Conservation (phyloP, 352 stramenopile species). For the Phytopythium montanum region DNA sequence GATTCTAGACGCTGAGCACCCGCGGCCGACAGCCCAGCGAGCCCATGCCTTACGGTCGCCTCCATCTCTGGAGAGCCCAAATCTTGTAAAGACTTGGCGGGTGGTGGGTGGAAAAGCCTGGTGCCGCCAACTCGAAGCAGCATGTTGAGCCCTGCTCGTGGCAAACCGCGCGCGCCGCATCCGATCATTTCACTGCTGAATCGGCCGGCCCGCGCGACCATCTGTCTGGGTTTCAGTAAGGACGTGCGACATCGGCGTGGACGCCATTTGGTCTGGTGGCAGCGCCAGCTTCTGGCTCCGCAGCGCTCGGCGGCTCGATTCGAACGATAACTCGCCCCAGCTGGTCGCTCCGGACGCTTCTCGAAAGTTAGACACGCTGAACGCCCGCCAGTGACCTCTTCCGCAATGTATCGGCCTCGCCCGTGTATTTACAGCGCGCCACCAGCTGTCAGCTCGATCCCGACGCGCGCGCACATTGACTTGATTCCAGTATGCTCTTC, state of each 20-base stretch:
- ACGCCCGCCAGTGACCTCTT: too few relatives aligned
- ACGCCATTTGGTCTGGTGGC: neutral
- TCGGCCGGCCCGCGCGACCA: too few relatives aligned
- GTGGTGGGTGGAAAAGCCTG: too few relatives aligned
- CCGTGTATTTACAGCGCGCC: too few relatives aligned
- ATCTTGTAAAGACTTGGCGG: neutral
- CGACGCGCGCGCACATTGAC: neutral
- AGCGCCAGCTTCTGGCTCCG: neutral
- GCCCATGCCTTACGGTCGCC: neutral
- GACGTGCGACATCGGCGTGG: neutral
- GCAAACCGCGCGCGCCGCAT: too few relatives aligned
- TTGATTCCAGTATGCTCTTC: neutral
- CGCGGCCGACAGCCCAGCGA: too few relatives aligned
- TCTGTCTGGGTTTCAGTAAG: neutral
- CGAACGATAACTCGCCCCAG: neutral
- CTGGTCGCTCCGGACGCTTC: neutral
- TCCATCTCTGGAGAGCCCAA: too few relatives aligned
- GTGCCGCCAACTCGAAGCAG: too few relatives aligned
- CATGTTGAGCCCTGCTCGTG: too few relatives aligned
- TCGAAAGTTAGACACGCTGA: neutral
- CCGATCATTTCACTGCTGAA: too few relatives aligned
- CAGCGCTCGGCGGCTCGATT: neutral
- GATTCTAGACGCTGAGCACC: neutral
- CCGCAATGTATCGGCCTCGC: too few relatives aligned
- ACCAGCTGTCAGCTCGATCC: neutral